phyloP scores from a whole-genome alignment of 192 early-diverging fungal genomes.

The Lobosporangium transversale region DNA sequence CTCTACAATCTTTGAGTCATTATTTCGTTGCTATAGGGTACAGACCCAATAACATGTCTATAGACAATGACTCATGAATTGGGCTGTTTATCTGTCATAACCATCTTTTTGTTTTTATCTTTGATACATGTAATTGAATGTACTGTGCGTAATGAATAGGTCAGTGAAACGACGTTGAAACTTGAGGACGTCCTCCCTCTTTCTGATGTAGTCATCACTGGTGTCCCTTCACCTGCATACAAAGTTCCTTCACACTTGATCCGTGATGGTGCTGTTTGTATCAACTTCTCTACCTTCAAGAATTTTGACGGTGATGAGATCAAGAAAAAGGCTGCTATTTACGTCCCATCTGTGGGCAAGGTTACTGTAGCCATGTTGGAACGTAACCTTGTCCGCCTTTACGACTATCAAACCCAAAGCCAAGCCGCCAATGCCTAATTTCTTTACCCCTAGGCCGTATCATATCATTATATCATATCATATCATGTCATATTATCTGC shows the following conservation, averaged over 20 bases:
- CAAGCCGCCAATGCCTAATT: constrained; percentile 22
- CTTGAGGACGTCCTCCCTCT: constrained; percentile 81
- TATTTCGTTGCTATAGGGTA: background rate
- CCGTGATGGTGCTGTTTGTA: constrained; percentile 96
- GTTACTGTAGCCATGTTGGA: constrained; percentile 99
- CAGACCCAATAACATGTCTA: too few relatives aligned
- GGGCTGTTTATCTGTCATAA: too few relatives aligned
- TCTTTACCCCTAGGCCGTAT: background rate
- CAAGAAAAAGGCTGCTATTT: constrained; percentile 93
- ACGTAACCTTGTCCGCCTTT: constrained; percentile 91
- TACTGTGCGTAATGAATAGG: too few relatives aligned
- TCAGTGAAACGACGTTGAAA: constrained; percentile 76
- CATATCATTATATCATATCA: background rate
- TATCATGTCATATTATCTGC: too few relatives aligned
- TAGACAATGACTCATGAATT: too few relatives aligned
- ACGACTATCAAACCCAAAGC: constrained; percentile 69
- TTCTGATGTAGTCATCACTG: constrained; percentile 98
- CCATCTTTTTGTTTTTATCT: too few relatives aligned
- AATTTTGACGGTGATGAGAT: constrained; percentile 94
- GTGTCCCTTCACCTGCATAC: constrained; percentile 90
- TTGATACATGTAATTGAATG: too few relatives aligned
- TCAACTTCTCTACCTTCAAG: constrained; percentile 96
- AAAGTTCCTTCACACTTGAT: constrained; percentile 87
- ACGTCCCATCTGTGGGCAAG: constrained; percentile 96
- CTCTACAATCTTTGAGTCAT: background rate